phyloP scores from a whole-genome alignment of 805 yeast species.

The Wickerhamomyces strasburgensis region DNA sequence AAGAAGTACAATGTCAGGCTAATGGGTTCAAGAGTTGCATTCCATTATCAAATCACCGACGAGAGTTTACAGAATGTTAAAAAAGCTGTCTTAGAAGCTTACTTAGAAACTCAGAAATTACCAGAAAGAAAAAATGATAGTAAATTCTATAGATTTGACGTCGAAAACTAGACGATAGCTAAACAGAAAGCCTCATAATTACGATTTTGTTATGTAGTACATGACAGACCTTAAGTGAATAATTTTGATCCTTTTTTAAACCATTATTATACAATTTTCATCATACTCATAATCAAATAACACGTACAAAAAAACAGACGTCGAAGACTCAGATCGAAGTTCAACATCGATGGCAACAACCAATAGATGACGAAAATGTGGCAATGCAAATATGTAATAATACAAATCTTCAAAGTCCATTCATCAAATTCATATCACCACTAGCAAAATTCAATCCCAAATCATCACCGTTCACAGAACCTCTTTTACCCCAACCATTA shows the following conservation, averaged over 20 bases:
- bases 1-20: constrained; percentile 54
- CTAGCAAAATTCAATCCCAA: constrained; percentile 6
- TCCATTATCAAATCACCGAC: constrained; percentile 31
- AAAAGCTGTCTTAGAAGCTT: constrained; percentile 36
- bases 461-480: constrained; percentile 5
- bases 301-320: no score
- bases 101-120: constrained; percentile 19
- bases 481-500: neutral
- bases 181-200: no score
- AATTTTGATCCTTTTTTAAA: no score
- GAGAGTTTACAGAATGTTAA: constrained; percentile 21
- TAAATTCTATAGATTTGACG: constrained; percentile 11
- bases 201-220: no score
- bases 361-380: no score
- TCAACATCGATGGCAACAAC: no score
- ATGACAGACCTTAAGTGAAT: no score
- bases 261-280: no score
- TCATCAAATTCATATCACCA: constrained; percentile 11
- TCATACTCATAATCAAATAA: no score
- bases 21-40: constrained; percentile 64
- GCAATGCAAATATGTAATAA: no score
- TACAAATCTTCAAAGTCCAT: constrained; percentile 9
- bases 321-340: no score
- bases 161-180: no score
- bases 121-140: constrained; percentile 1